Evolutionary conservation across 1,139 yeast species (phyloP), one percentile per base, ranked within the genome.

Genomic region (Zygoascus meyerae): DNA sequence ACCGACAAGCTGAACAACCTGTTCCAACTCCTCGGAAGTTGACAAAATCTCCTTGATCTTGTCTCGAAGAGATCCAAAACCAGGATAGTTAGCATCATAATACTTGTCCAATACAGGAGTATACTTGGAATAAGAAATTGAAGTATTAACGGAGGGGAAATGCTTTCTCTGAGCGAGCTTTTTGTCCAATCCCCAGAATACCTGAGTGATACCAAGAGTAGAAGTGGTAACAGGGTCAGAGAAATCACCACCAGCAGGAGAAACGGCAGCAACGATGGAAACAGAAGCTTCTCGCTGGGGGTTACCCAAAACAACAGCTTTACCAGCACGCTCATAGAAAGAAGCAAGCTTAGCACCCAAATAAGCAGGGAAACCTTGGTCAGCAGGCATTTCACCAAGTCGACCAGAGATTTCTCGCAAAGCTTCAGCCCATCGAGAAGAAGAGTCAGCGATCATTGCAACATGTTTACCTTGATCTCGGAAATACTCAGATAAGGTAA

Each of bases 241-340:
- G 82, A 92, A 90, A 77, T 92, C 99, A 83, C 99, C 99, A 81
- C 98, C 99, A 50, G 98, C 97, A 59, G 99, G 99, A 7, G 97
- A 90, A 42, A 92, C 99, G 59, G 99, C 99, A 51, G 98, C 99
- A 63, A 92, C 99, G 69, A 92, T 92, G 26, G 98, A 92, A 55
- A 92, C 98, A 34, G 97, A 90, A 53, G 98, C 99, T 58, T 79
- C 66, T 75, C 99, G 87, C 60, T 86, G 85, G 55, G 99, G 98
- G 55, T 95, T 86, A 65, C 99, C 99, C 55, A 92, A 77, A 5
- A 96, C 94, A 62, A 83, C 77, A 40, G 96, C 95, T 69, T 86
- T 89, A 74, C 99, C 99, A 41, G 99, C 98, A 77, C 99, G 89
- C 75, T 92, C 99, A 70, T 92, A 92, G 79, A 92, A 92, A 49